A percentile compares a stretch with the other conserved stretches of the same genome.
These are phyloP conservation scores for Magnolia sinica DNA, from an alignment of 164 flowering plant species.

Conservation along the genomic window DNA sequence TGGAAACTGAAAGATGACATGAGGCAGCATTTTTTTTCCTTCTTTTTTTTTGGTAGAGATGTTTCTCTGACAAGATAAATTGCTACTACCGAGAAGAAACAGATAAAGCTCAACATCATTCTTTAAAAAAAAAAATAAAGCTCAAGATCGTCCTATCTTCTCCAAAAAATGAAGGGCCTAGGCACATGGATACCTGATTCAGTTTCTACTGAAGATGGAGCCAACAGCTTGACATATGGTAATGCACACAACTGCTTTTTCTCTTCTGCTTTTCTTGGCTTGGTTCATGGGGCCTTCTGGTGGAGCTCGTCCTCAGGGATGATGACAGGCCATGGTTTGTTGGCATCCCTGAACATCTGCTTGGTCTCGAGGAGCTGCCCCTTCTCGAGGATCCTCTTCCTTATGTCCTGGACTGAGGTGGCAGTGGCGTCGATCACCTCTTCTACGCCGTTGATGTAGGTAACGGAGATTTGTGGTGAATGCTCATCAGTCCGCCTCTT, in stretches of 20 bases:
- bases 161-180: not conserved
- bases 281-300: constrained; percentile 53
- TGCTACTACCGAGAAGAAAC: too few species aligned
- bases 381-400: constrained; percentile 69
- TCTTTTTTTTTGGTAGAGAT: too few species aligned
- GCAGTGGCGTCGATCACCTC: constrained; percentile 71
- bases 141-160: not conserved
- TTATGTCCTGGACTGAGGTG: constrained; percentile 64
- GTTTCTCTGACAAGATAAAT: too few species aligned
- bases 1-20: constrained; percentile 73
- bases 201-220: not conserved
- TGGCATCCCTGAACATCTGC: constrained; percentile 88
- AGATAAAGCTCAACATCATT: too few species aligned
- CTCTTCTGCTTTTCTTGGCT: constrained; percentile 24
- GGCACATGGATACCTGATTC: not conserved
- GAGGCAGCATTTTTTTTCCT: constrained; percentile 44
- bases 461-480: constrained; percentile 82
- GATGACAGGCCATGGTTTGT: constrained; percentile 82
- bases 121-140: too few species aligned
- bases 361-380: constrained; percentile 80
- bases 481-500: constrained; percentile 87
- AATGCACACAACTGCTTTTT: not conserved
- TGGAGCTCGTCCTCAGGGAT: constrained; percentile 79
- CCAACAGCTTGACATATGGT: not conserved
- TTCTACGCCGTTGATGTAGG: constrained; percentile 84